These are phyloP conservation scores for Erythrobasidium hasegawianum DNA, from an alignment of 1,284 basidiomycete genomes.

Conservation along the genomic window DNA sequence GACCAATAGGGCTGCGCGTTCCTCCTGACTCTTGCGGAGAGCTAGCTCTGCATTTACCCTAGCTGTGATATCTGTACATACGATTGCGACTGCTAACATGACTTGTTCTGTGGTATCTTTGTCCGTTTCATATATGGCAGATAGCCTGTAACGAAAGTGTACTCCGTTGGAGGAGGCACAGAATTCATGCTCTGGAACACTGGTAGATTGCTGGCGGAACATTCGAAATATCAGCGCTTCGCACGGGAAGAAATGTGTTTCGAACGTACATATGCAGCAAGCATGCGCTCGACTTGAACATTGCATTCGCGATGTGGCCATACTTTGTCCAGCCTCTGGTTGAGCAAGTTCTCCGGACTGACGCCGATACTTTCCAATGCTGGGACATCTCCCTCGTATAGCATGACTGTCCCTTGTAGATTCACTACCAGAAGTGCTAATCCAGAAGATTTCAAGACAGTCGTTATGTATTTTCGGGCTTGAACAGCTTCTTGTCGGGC, in stretches of 20 bases:
- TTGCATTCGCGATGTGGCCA: slow-evolving; percentile 22
- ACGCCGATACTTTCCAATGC: slow-evolving; percentile 21
- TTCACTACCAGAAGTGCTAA: slow-evolving; percentile 25
- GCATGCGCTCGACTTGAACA: slow-evolving; percentile 25
- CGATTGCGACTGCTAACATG: slow-evolving; percentile 48
- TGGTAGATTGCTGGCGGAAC: background rate
- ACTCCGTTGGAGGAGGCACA: background rate
- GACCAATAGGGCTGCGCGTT: slow-evolving; percentile 47
- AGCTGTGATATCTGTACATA: slow-evolving; percentile 50
- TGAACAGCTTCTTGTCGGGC: slow-evolving; percentile 28
- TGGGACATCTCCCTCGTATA: slow-evolving; percentile 23
- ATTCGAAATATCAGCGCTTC: no score
- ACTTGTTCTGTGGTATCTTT: background rate
- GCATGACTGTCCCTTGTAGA: slow-evolving; percentile 2
- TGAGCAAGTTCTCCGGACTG: slow-evolving; percentile 8
- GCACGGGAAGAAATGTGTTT: no score
- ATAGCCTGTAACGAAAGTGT: slow-evolving; percentile 22
- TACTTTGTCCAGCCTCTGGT: slow-evolving; percentile 12
- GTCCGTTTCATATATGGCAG: slow-evolving; percentile 10
- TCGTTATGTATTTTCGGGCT: slow-evolving; percentile 25
- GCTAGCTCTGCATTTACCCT: slow-evolving; percentile 46
- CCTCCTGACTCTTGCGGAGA: slow-evolving; percentile 47
- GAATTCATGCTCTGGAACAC: slow-evolving; percentile 21
- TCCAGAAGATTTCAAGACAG: slow-evolving; percentile 20
- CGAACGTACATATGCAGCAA: slow-evolving; percentile 6